Percentiles rank a stretch among this genome's conserved stretches.
Conservation (phyloP, 108 stramenopile species). For the Skeletonema menzelii region DNA sequence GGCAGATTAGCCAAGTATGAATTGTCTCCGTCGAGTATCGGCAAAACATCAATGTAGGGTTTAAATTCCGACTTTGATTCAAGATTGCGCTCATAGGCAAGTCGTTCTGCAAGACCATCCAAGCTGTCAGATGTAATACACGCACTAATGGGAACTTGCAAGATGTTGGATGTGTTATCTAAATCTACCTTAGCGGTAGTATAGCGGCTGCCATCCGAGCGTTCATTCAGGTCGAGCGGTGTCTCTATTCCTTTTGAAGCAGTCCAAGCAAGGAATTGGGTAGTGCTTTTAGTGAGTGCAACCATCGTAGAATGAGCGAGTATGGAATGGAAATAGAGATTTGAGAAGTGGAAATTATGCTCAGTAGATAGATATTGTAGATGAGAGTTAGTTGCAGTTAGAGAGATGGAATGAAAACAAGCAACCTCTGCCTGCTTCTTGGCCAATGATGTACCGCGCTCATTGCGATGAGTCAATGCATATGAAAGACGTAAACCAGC, state of each 20-base stretch:
- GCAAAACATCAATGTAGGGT: conserved; percentile 55
- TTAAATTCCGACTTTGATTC: conserved; percentile 59
- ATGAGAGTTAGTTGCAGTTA: too few species aligned
- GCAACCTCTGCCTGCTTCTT: too few species aligned
- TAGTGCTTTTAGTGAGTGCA: conserved; percentile 31
- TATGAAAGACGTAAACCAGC: too few species aligned
- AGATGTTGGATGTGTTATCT: conserved; percentile 26
- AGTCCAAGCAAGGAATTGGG: conserved; percentile 64
- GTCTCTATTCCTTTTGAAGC: conserved; percentile 59
- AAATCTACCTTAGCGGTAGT: conserved; percentile 31
- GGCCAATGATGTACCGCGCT: too few species aligned
- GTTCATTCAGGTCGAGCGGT: conserved; percentile 48
- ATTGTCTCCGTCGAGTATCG: conserved; percentile 42
- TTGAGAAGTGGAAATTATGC: too few species aligned
- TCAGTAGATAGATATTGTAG: too few species aligned
- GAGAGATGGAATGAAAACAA: too few species aligned
- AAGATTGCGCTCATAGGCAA: conserved; percentile 54
- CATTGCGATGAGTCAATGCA: too few species aligned
- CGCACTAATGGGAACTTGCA: conserved; percentile 56
- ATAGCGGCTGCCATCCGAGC: conserved; percentile 45
- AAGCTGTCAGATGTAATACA: conserved; percentile 61
- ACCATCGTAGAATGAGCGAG: conserved; percentile 11
- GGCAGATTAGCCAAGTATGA: conserved; percentile 50
- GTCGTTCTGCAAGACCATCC: conserved; percentile 58
- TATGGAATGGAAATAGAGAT: too few species aligned